A percentile compares a stretch with the other conserved stretches of the same genome.
phyloP scores from a whole-genome alignment of 2,329 filamentous ascomycete genomes.

The Aspergillus fischeri region DNA sequence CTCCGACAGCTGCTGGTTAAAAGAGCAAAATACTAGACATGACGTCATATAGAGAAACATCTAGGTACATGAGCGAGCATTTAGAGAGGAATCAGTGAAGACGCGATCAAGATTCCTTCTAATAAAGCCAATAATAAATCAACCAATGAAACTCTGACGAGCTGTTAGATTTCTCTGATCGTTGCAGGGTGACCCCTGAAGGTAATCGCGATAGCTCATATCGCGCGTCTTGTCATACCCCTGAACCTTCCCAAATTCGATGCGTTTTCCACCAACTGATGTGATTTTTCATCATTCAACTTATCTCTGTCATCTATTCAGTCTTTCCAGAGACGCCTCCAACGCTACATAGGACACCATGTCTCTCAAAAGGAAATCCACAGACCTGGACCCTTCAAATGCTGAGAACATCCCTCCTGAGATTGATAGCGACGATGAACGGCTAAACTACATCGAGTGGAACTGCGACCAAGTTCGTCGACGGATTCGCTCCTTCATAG shows the following conservation, averaged over 20 bases:
- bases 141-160: background rate
- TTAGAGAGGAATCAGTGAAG: background rate
- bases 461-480: slow-evolving; percentile 36
- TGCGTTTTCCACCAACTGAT: background rate
- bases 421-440: slow-evolving; percentile 2
- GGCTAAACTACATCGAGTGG: slow-evolving; percentile 3
- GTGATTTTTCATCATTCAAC: too few relatives aligned
- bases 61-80: background rate
- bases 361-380: background rate
- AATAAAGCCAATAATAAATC: background rate
- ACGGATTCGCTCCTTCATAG: slow-evolving; percentile 42
- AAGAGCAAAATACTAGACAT: background rate
- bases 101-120: background rate
- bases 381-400: background rate
- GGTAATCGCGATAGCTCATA: background rate
- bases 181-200: background rate
- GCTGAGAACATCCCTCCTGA: background rate
- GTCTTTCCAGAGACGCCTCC: too few relatives aligned
- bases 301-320: too few relatives aligned
- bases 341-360: background rate
- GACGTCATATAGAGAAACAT: background rate
- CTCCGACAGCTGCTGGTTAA: background rate
- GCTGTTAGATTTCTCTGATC: background rate
- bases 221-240: background rate
- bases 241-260: background rate